phyloP scores from a whole-genome alignment of 2,329 filamentous ascomycete genomes.

The Fusarium sp. region DNA sequence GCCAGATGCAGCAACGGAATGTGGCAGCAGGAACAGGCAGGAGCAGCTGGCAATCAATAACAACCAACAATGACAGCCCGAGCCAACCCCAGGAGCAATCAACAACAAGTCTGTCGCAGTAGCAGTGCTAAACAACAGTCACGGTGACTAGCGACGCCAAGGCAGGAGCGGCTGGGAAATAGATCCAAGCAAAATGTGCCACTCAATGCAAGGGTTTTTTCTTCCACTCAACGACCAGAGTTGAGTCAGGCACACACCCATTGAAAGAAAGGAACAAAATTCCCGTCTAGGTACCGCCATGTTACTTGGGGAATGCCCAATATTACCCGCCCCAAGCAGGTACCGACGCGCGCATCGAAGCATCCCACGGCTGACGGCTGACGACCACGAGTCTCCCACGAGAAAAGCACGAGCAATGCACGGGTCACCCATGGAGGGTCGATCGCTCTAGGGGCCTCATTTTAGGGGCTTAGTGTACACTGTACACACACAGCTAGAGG shows the following conservation, averaged over 20 bases:
- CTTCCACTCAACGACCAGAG: constrained; percentile 7
- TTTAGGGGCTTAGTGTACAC: neutral
- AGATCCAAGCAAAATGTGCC: neutral
- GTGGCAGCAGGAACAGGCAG: neutral
- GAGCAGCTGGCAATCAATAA: neutral
- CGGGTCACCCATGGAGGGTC: constrained; percentile 21
- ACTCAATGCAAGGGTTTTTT: constrained; percentile 24
- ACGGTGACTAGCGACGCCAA: neutral
- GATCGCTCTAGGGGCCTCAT: constrained; percentile 29
- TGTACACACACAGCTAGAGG: neutral
- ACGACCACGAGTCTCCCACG: constrained; percentile 27
- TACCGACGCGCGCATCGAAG: constrained; percentile 1
- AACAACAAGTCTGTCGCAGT: neutral
- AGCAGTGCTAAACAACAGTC: neutral
- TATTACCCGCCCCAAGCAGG: constrained; percentile 13
- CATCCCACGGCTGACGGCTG: neutral
- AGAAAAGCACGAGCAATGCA: constrained; percentile 22
- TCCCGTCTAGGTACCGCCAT: neutral
- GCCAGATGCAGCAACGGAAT: constrained; percentile 15
- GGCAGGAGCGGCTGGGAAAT: constrained; percentile 4
- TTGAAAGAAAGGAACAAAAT: neutral
- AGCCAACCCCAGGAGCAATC: neutral
- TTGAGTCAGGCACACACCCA: constrained; percentile 19
- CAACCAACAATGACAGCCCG: neutral
- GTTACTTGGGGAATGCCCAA: constrained; percentile 13